A percentile compares a stretch with the other conserved stretches of the same genome.
phyloP scores from a whole-genome alignment of 2,329 filamentous ascomycete species.

The Diaporthe eres region DNA sequence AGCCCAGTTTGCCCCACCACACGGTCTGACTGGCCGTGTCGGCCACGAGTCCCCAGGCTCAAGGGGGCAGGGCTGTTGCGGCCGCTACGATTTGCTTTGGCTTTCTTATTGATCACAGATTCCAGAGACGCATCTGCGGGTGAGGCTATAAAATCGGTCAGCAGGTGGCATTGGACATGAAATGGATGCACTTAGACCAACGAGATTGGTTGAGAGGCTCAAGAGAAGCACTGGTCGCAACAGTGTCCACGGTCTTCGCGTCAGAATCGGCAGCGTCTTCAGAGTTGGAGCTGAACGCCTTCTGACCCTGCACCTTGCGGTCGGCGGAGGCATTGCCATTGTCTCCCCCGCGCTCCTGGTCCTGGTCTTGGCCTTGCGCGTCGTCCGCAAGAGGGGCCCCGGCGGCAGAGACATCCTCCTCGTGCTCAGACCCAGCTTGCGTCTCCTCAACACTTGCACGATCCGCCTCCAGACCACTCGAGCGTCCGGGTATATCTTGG shows the following conservation, averaged over 20 bases:
- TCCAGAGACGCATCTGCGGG: constrained; percentile 32
- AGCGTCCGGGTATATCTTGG: constrained; percentile 17
- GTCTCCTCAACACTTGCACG: constrained; percentile 37
- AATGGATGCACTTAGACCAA: constrained; percentile 42
- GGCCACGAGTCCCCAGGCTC: constrained; percentile 77
- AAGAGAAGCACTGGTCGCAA: constrained; percentile 42
- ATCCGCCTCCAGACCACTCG: constrained; percentile 33
- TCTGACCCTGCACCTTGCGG: constrained; percentile 29
- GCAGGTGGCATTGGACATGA: constrained; percentile 22
- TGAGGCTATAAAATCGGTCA: constrained; percentile 43
- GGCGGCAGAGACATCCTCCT: constrained; percentile 11
- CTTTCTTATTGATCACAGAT: constrained; percentile 24
- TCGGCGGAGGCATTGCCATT: constrained; percentile 8
- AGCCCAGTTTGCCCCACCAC: constrained; percentile 85
- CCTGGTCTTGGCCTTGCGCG: constrained; percentile 3
- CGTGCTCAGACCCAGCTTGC: constrained; percentile 34
- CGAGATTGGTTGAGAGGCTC: constrained; percentile 46
- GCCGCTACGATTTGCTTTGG: constrained; percentile 67
- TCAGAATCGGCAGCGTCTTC: constrained; percentile 38
- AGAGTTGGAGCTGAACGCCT: constrained; percentile 35
- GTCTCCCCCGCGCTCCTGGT: background rate
- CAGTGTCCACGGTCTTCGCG: constrained; percentile 38
- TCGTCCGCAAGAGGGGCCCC: background rate
- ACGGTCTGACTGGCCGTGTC: constrained; percentile 78
- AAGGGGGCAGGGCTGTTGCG: constrained; percentile 77